Evolutionary conservation across 1,139 yeast species (phyloP).

Genomic region (Hanseniaspora gamundiae): DNA sequence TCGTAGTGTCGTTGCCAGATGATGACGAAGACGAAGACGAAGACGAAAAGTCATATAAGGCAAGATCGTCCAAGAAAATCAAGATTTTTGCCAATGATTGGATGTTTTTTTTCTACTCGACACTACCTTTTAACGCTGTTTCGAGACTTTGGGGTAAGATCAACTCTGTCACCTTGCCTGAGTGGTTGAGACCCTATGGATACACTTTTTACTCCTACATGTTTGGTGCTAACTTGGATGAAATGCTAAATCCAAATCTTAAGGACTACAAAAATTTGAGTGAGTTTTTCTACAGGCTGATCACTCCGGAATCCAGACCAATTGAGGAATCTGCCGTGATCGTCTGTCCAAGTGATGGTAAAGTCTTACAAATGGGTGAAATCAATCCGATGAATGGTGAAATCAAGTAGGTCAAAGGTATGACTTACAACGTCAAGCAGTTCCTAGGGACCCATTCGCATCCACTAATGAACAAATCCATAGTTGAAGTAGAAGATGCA

Average conservation of each 20-base stretch:
- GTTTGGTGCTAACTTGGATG: conserved; percentile 84
- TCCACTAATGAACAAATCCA: conserved; percentile 21
- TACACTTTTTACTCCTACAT: conserved; percentile 63
- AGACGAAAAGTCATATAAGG: not conserved
- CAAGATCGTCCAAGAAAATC: conserved; percentile 9
- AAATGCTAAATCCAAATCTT: conserved; percentile 76
- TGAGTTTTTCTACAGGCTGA: conserved; percentile 80
- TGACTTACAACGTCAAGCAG: conserved; percentile 85
- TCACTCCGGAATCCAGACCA: conserved; percentile 74
- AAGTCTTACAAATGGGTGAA: conserved; percentile 71
- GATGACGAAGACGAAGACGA: conserved; percentile 2
- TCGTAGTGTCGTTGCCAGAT: conserved; percentile 3
- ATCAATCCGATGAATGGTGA: conserved; percentile 60
- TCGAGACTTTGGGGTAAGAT: conserved; percentile 92
- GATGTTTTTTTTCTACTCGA: conserved; percentile 80
- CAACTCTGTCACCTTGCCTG: conserved; percentile 72
- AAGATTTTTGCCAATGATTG: conserved; percentile 44
- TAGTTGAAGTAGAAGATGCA: conserved; percentile 12
- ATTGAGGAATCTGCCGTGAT: conserved; percentile 46
- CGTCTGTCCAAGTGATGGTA: conserved; percentile 92
- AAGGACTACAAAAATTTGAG: conserved; percentile 64
- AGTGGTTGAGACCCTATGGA: conserved; percentile 79
- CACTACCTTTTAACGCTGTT: conserved; percentile 82
- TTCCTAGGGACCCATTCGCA: conserved; percentile 53
- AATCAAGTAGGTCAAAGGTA: conserved; percentile 94